Percentiles rank a stretch among this genome's conserved stretches.
Evolutionary conservation across 192 early-diverging fungal species (phyloP).

Genomic region (Backusella liffmaniae): DNA sequence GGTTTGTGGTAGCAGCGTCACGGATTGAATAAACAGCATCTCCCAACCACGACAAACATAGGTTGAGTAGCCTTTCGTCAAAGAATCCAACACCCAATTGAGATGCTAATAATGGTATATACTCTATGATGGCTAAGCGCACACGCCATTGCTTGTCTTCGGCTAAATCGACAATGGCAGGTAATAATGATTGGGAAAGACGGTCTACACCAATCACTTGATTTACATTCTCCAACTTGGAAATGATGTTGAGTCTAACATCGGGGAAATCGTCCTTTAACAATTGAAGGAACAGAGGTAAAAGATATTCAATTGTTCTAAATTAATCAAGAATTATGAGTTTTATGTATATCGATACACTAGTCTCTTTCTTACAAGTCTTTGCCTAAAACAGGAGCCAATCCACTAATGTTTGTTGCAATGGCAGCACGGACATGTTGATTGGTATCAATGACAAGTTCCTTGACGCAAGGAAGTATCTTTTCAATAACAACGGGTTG

Average conservation of each 20-base stretch:
- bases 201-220: conserved; percentile 97
- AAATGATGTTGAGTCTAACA: conserved; percentile 98
- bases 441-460: conserved; percentile 91
- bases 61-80: conserved; percentile 88
- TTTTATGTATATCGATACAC: background rate
- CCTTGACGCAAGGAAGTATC: conserved; percentile 90
- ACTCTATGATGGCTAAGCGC: conserved; percentile 98
- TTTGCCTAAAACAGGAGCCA: conserved; percentile 95
- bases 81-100: conserved; percentile 97
- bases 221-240: conserved; percentile 95
- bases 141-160: conserved; percentile 99
- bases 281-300: conserved; percentile 94
- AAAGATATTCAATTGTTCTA: conserved; percentile 92
- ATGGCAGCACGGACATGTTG: conserved; percentile 97
- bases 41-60: conserved; percentile 98
- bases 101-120: conserved; percentile 93
- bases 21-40: conserved; percentile 97
- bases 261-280: conserved; percentile 97
- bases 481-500: conserved; percentile 76
- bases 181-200: conserved; percentile 93
- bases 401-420: conserved; percentile 92
- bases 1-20: conserved; percentile 94
- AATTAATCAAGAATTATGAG: background rate
- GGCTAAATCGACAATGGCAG: conserved; percentile 97
- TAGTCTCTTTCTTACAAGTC: conserved; percentile 59